Percentiles rank a stretch among this genome's conserved stretches.
phyloP scores from a whole-genome alignment of 1,139 yeast species.

The Blastobotrys petasosporus region DNA sequence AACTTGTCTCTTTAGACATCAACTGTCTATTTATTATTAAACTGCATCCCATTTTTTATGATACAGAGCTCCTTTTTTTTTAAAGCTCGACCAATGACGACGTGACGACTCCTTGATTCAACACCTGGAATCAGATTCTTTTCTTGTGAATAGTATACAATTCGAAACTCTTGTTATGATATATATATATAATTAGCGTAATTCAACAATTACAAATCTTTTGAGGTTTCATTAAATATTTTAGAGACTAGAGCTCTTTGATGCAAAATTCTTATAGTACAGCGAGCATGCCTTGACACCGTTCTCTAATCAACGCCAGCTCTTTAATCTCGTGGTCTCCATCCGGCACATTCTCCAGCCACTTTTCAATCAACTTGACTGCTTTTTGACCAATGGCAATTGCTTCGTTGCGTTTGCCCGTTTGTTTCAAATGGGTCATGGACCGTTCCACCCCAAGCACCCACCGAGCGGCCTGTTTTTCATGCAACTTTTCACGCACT shows the following conservation, averaged over 20 bases:
- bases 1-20: conserved; percentile 10
- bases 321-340: conserved; percentile 10
- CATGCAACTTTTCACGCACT: conserved; percentile 11
- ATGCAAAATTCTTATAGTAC: conserved; percentile 1
- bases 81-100: too few species aligned
- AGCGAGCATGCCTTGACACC: conserved; percentile 11
- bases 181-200: too few species aligned
- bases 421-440: conserved; percentile 11
- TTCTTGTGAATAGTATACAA: too few species aligned
- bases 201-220: too few species aligned
- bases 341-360: conserved; percentile 11
- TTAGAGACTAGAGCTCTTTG: too few species aligned
- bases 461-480: conserved; percentile 16
- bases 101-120: too few species aligned
- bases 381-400: conserved; percentile 18
- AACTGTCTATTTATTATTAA: conserved; percentile 11
- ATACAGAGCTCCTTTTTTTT: neutral
- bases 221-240: too few species aligned
- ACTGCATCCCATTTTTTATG: neutral
- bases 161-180: too few species aligned
- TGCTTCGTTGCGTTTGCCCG: conserved; percentile 17
- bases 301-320: conserved; percentile 11
- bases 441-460: conserved; percentile 13
- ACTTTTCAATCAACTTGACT: conserved; percentile 17
- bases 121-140: too few species aligned